These are phyloP conservation scores for Marasmius oreades DNA, from an alignment of 1,284 basidiomycete species.

Conservation along the genomic window DNA sequence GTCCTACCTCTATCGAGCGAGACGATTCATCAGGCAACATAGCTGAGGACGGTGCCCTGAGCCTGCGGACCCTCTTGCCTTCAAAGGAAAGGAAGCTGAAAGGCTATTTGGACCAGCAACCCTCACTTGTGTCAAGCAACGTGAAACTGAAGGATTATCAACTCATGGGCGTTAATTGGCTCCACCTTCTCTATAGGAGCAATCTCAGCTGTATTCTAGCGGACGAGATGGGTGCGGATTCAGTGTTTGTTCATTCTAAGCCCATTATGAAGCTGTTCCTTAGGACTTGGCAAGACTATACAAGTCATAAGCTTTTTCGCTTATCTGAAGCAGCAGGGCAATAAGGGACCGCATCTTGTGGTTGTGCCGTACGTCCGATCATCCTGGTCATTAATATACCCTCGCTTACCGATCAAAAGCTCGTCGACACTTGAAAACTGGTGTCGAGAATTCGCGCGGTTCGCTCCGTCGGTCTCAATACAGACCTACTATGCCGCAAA, in stretches of 20 bases:
- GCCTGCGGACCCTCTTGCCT: conserved; percentile 43
- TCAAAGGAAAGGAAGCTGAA: conserved; percentile 45
- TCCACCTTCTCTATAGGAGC: conserved; percentile 82
- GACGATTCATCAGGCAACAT: conserved; percentile 31
- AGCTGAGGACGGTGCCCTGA: conserved; percentile 60
- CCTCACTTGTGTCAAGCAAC: conserved; percentile 62
- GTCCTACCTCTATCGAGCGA: conserved; percentile 35
- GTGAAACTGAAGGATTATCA: conserved; percentile 96
- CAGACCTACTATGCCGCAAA: conserved; percentile 94
- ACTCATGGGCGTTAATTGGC: conserved; percentile 96
- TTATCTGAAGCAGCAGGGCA: conserved; percentile 76
- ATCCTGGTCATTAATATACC: conserved; percentile 26
- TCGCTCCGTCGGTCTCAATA: conserved; percentile 84
- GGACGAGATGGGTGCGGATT: conserved; percentile 89
- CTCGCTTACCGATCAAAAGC: conserved; percentile 34
- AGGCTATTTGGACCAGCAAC: conserved; percentile 76
- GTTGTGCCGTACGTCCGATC: conserved; percentile 80
- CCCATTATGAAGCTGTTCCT: too few relatives aligned
- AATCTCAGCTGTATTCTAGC: conserved; percentile 92
- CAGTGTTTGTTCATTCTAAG: background rate
- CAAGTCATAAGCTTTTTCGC: conserved; percentile 98
- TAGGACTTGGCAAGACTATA: conserved; percentile 95
- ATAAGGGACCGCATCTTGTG: conserved; percentile 86
- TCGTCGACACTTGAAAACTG: conserved; percentile 98
- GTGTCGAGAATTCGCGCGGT: conserved; percentile 93